Evolutionary conservation across 139 green algal species (phyloP), one percentile per base, ranked within the genome.

Genomic region (Chlorella sp.): DNA sequence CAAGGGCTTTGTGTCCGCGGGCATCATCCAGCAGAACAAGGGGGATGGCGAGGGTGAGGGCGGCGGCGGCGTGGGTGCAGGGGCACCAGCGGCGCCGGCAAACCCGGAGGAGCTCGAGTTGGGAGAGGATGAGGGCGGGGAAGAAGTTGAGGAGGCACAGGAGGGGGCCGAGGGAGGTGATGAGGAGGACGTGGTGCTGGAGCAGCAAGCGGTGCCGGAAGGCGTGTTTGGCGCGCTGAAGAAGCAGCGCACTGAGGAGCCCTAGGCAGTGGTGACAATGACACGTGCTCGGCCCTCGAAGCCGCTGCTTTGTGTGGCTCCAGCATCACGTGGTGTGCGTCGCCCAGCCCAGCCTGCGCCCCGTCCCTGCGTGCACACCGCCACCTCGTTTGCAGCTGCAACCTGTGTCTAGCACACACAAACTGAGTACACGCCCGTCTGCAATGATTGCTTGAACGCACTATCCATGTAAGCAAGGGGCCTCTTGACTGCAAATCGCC

Each of bases 61-160:
- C 11, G 89, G 73, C 73, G 88, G 48, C 80, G 89, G 37, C 71
- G 77, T 42, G 36, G 68, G 37, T 69, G 91, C 80, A 5, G 36
- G 81, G 34, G 89, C 30, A 84, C 61, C 40, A 39, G 88, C 86
- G 21, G 89, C 89, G 14, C 21, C 42, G 0, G 90, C 89, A n/a
- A 99, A 99, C 89, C 96, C 97, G 30, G 98, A 99, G 91, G 97
- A 99, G 57, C 98, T 99, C 32, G 97, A 99, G 26, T 36, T 99
- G 30, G 96, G 92, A 14, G 94, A 94, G 5, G 95, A 95, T 30
- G 94, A 96, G 0, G 96, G 94, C 19, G 94, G 89, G 30, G 91
- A 78, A 0, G 93, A 92, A 12, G 93, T 75, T 22, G 90, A 88
- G 32, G 91, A 92, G 28, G 94, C 90, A 30, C 94, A 91, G 66